Conservation (phyloP, 1,284 basidiomycete species). For the Pseudomicrostroma phylloplanum region DNA sequence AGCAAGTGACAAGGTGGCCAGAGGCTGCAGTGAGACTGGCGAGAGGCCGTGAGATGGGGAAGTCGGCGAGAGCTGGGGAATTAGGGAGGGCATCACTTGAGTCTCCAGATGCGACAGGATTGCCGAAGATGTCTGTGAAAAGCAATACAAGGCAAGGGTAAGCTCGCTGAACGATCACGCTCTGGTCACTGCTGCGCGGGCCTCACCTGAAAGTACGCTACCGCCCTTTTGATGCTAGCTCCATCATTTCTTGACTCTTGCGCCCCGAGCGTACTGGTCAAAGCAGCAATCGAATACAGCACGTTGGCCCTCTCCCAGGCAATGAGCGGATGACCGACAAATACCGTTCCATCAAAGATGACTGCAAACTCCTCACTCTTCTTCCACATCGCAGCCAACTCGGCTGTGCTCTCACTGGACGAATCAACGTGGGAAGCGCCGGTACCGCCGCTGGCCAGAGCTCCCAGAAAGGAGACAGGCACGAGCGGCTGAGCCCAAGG, state of each 20-base stretch:
- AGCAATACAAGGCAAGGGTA: background rate
- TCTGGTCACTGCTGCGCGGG: slow-evolving; percentile 2
- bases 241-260: slow-evolving; percentile 31
- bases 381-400: slow-evolving; percentile 17
- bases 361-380: slow-evolving; percentile 12
- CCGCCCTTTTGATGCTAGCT: slow-evolving; percentile 43
- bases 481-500: slow-evolving; percentile 18
- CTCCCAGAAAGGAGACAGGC: slow-evolving; percentile 33
- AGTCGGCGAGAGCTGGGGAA: slow-evolving; percentile 6
- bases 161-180: background rate
- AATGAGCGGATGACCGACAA: slow-evolving; percentile 30
- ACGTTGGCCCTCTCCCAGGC: slow-evolving; percentile 37
- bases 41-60: slow-evolving; percentile 30
- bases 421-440: slow-evolving; percentile 23
- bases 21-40: slow-evolving; percentile 61
- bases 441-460: slow-evolving; percentile 28
- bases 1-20: slow-evolving; percentile 77
- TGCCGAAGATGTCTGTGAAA: slow-evolving; percentile 16
- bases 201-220: slow-evolving; percentile 28
- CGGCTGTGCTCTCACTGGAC: slow-evolving; percentile 21
- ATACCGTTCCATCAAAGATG: slow-evolving; percentile 22
- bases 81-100: slow-evolving; percentile 6
- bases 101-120: slow-evolving; percentile 25
- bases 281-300: slow-evolving; percentile 29
- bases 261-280: slow-evolving; percentile 31